Evolutionary conservation across 495 filamentous ascomycete genomes (phyloP), one percentile per base, ranked within the genome.

Genomic region (Glarea lozoyensis): DNA sequence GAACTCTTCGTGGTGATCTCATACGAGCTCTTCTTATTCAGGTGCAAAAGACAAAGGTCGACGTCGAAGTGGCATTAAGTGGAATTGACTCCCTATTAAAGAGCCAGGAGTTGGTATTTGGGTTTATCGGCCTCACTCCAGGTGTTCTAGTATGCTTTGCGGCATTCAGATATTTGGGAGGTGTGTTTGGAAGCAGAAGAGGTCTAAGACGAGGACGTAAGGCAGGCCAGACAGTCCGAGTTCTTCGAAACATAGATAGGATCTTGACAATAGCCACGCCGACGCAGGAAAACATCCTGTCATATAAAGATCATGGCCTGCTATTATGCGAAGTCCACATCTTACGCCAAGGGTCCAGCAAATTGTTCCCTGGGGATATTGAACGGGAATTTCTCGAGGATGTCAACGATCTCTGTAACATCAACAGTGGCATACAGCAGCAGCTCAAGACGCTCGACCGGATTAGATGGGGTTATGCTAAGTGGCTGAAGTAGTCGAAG

Each of bases 1-100:
- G 88, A 5, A 82, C 87, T 1, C 56, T 97, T 12, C 70, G 70
- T 32, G 92, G 92, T 15, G 88, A 95, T 56, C 65, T 98, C n/a
- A 67, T 96, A 35, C 78, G 92, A 37, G 83, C 92, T 17, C 73
- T 98, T 37, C 71, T 98, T 22, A 95, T 98, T 34, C 92, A 98
- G 57, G 78, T 98, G 34, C 92, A 98, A 57, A 98, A 97, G 69
- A 97, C 92, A 1, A 98, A 97, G 66, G 92, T 98, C 20, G 92
- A 98, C 52, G 82, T 97, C 7, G 92, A 98, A 60, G 80, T 98
- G 43, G 92, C 92, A 12, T 84, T 97, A 59, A 83, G 84, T 42
- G 92, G 92, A 11, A 97, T 98, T 42, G 88, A 98, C 61, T 66
- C 86, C 19, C 69, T 98, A 16, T 67, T 98, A 10, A 95, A 90